These are phyloP conservation scores for Craspedostauros australis DNA, from an alignment of 108 stramenopile species.

Conservation along the genomic window DNA sequence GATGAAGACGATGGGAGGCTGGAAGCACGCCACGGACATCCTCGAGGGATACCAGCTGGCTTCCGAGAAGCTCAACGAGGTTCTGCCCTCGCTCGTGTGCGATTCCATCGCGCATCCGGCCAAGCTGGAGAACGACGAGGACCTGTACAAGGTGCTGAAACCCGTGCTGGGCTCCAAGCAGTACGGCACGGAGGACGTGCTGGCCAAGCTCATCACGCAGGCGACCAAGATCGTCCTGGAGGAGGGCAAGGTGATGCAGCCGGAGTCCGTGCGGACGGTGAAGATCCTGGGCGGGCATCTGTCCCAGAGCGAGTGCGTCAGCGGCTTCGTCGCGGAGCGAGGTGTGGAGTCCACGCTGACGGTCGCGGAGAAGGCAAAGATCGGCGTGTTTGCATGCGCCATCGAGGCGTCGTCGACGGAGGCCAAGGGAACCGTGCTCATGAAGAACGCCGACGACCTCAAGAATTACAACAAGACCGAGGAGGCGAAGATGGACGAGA, in stretches of 20 bases:
- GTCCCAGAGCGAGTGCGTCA: conserved; percentile 73
- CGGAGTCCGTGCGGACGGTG: conserved; percentile 92
- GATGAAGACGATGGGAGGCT: conserved; percentile 84
- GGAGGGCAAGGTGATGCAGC: conserved; percentile 43
- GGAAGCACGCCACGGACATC: conserved; percentile 81
- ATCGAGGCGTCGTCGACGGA: conserved; percentile 94
- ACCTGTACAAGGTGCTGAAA: conserved; percentile 53
- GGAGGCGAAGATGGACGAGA: conserved; percentile 96
- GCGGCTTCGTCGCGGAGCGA: conserved; percentile 91
- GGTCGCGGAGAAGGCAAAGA: conserved; percentile 72
- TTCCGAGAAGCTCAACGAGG: conserved; percentile 53
- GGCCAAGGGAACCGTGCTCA: conserved; percentile 99
- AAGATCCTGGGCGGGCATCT: conserved; percentile 91
- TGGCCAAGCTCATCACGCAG: conserved; percentile 90
- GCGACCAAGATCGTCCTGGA: conserved; percentile 86
- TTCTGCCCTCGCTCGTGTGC: conserved; percentile 49
- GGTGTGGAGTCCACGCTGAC: conserved; percentile 76
- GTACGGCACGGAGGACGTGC: conserved; percentile 67
- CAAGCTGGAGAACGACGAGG: conserved; percentile 32
- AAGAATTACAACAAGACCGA: conserved; percentile 96
- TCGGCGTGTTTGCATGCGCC: conserved; percentile 94
- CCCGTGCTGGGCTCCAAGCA: conserved; percentile 93
- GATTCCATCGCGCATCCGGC: conserved; percentile 21
- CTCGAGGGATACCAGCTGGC: conserved; percentile 87
- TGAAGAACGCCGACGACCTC: conserved; percentile 97